Base-by-base conservation (phyloP, 768 basidiomycete species). In the Flagelloscypha sp. region DNA sequence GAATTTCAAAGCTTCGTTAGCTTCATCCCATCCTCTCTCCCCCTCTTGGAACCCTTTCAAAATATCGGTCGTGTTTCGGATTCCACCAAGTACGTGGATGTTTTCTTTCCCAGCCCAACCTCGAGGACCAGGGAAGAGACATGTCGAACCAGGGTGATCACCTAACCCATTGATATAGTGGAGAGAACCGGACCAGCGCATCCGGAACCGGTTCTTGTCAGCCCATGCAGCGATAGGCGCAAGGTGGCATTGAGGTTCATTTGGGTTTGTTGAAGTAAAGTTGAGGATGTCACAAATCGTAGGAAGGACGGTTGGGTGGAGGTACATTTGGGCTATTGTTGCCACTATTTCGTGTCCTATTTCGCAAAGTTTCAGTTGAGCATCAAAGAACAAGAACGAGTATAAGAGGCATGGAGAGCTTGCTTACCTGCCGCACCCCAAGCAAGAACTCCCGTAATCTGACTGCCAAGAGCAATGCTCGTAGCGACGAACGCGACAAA, bases 311-410 rank as follows among this genome's bases (percentile, higher is more conserved):
- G 61, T 63, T 0, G 86, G 85, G 53, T 87, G 74, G 2, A 97
- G 72, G 54, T 95, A 77, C 40, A 93, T 87, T 54, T 97, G 84
- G 1, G 94, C 94, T 38, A 98, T 84, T 4, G 92, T 94, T 1
- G 92, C 93, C 5, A 89, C 76, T 21, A 95, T 80, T 63, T 95
- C 85, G 48, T 97, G 93, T 3, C 93, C 89, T 78, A 42, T 17
- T 19, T 27, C 33, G 8, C 8, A 35, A 30, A 44, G 42, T 24
- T 1, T 22, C 37, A 24, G 20, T 8, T 18, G 25, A 15, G 15
- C 33, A 24, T 13, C 2, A 20, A 5, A 10, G 36, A 35, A 29
- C 16, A 18, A 39, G 12, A 18, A 33, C 34, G 10, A 24, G 24
- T 27, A 30, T 15, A 27, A 17, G 12, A 24, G 19, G 13, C 18